These are phyloP conservation scores for Alternaria tenuissima DNA, from an alignment of 2,329 filamentous ascomycete species.

Conservation along the genomic window DNA sequence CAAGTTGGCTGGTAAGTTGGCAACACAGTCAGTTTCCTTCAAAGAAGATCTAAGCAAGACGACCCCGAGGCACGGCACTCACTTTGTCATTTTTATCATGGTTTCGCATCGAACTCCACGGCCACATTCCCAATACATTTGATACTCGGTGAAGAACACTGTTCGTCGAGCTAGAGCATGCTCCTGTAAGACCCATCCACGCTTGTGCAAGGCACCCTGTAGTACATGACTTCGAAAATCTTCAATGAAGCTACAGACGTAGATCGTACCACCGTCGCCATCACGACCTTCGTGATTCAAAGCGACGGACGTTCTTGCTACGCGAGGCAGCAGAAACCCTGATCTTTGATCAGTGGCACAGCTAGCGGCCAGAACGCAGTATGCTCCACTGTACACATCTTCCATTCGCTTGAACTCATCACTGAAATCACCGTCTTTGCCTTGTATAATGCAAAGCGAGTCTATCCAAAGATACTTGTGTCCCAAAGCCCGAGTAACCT, in stretches of 20 bases:
- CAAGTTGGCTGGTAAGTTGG: not conserved
- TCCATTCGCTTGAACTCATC: not conserved
- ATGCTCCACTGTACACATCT: not conserved
- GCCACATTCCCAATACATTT: conserved; percentile 42
- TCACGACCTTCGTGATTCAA: not conserved
- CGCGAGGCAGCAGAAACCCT: not conserved
- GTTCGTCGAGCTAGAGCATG: conserved; percentile 32
- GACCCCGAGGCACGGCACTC: not conserved
- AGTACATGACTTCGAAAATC: not conserved
- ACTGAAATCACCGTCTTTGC: too few relatives aligned
- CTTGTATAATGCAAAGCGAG: too few relatives aligned
- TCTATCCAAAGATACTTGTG: not conserved
- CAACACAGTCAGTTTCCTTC: too few relatives aligned
- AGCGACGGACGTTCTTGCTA: not conserved
- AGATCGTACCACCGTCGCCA: not conserved
- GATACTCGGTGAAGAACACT: conserved; percentile 34
- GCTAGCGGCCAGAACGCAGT: not conserved
- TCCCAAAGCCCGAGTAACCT: not conserved
- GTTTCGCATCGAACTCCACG: conserved; percentile 31
- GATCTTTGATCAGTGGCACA: not conserved
- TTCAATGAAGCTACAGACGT: not conserved
- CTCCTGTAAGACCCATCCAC: conserved; percentile 43
- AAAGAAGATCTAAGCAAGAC: not conserved
- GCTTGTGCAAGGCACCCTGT: conserved; percentile 18
- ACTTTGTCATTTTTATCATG: conserved; percentile 23